Base-by-base conservation (phyloP, 2,329 filamentous ascomycete genomes). In the Pestalotiopsis fici region DNA sequence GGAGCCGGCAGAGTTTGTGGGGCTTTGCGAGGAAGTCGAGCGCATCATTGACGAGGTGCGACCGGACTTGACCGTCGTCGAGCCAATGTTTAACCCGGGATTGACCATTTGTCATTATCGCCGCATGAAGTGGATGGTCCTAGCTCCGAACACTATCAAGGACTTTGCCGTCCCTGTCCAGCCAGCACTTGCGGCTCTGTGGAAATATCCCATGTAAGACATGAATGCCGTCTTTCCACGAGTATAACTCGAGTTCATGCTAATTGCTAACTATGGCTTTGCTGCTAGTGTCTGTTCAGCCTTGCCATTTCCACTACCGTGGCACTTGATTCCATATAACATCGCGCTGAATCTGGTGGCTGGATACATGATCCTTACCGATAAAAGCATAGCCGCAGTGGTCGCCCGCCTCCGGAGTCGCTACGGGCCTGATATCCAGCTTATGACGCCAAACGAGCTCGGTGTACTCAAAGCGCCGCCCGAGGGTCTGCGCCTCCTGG, bases 111-210 rank as follows among this genome's bases (percentile, higher is more conserved):
- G 79, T 63, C 79, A 78, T 28, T 76, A 77, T 3, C 65, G 77
- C 2, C 74, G 73, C 0, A 69, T 77, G 39, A 77, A 77, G 5
- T 78, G 77, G 1, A 70, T 35, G n/a, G 55, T 66, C 7, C 70
- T 86, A 21, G 80, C 80, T 39, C 83, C 83, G 4, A 85, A 84
- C 50, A 77, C 81, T 55, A 64, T 82, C 74, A 69, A 82, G 68
- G 78, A 85, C 72, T 74, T 56, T 18, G 25, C 27, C n/a, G 55
- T 57, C 23, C 15, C 13, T 2, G 18, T 31, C 7, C 62, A 56
- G 25, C 25, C 62, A 11, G 23, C n/a, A 25, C 23, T 25, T 11
- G 23, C 25, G 9, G 43, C 21, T 12, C 31, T 65, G 43, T 65
- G 43, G 43, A 81, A 76, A 68, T 81, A 79, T 62, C 81, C 81